Base-by-base conservation (phyloP, 1,284 basidiomycete species). In the Takashimella koratensis region DNA sequence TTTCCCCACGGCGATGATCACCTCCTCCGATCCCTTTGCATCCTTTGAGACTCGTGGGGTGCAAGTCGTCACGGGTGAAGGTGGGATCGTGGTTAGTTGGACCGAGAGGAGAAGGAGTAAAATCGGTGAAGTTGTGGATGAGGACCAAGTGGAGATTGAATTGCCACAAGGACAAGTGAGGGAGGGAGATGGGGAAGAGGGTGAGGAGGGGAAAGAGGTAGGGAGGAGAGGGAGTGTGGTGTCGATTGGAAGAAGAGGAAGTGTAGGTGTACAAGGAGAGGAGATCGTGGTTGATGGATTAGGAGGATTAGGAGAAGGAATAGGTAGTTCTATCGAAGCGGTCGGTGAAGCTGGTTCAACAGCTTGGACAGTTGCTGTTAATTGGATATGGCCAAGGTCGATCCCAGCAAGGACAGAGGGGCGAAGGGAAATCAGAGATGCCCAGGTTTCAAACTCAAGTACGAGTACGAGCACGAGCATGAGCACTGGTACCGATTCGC, bases 1-100 rank as follows among this genome's bases (percentile, higher is more conserved):
- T 1, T 94, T 87, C 64, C 77, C 86, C 5, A 90, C 88, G 2
- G 84, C 87, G 2, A 82, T 84, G 2, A 87, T 92, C 47, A 86
- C 87, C 54, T 68, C 77, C 0, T 73, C 80, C 57, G 88, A 95
- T 72, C 82, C 84, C 0, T 91, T 90, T 70, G 75, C 77, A 11
- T 79, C 84, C 16, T 77, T 83, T 58, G 74, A 77, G 26, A 74
- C 66, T 0, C 85, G 79, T 49, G 86, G 83, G 2, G 70, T 90
- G 13, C 70, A 83, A 60, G 75, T 90, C 84, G 87, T 76, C 44
- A 82, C 59, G 1, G 58, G 30, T 8, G 30, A 36, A 36, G 30
- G 16, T 36, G 30, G 30, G 30, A 8, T 36, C 8, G 30, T 36
- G 30, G 16, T 8, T 8, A 36, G 30, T 16, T 36, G 30, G 30